A percentile compares a stretch with the other conserved stretches of the same genome.
These are phyloP conservation scores for Linum lewisii DNA, from an alignment of 345 rosid genomes.

Conservation along the genomic window DNA sequence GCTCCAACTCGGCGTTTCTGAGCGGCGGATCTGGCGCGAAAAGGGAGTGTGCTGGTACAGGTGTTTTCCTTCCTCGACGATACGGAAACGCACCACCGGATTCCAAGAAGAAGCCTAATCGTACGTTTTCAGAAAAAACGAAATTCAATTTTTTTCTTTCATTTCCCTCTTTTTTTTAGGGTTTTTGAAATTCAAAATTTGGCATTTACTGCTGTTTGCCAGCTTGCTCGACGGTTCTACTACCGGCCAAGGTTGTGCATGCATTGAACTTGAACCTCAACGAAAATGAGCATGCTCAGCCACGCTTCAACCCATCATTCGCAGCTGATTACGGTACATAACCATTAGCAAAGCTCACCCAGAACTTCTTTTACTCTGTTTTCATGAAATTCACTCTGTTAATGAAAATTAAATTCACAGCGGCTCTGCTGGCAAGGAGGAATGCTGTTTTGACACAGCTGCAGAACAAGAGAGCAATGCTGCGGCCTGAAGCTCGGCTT, in stretches of 20 bases:
- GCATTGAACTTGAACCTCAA: conserved; percentile 16
- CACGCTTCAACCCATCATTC: not conserved
- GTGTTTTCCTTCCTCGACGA: conserved; percentile 29
- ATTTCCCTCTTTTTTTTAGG: not conserved
- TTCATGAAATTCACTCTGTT: not conserved
- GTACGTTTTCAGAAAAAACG: not conserved
- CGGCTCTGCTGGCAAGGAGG: not conserved
- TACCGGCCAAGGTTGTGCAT: conserved; percentile 17
- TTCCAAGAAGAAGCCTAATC: conserved; percentile 14
- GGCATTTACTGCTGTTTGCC: not conserved
- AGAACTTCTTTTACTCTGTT: too few relatives aligned
- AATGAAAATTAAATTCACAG: not conserved
- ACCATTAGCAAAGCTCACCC: not conserved
- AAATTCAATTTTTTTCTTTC: not conserved
- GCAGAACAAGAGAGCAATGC: not conserved
- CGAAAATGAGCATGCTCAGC: not conserved
- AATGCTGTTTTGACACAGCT: not conserved
- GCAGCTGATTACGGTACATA: not conserved
- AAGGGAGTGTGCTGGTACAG: conserved; percentile 19
- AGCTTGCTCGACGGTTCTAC: conserved; percentile 12
- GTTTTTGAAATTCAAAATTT: not conserved
- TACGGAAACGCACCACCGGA: conserved; percentile 6
- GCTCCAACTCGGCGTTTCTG: not conserved
- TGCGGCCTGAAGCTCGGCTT: not conserved
- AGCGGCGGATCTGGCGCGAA: conserved; percentile 4